Base-by-base conservation (phyloP, 2,329 filamentous ascomycete genomes). In the Lasiodiplodia theobromae region DNA sequence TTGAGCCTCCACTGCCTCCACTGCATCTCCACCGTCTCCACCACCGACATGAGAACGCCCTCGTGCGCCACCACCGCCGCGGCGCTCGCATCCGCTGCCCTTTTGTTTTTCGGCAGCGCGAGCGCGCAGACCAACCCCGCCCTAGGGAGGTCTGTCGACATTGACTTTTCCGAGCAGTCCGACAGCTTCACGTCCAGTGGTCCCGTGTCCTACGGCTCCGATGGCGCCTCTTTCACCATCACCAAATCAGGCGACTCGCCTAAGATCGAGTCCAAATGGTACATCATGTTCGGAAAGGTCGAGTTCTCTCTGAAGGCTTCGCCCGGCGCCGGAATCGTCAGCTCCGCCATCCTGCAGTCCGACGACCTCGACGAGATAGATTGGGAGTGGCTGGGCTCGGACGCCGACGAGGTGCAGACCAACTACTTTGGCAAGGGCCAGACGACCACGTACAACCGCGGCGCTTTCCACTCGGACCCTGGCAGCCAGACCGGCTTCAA, bases 271-370 rank as follows among this genome's bases (percentile, higher is more conserved):
- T 97, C 94, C 70, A 88, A 96, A 75, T 98, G 97, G 88, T 98
- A 97, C 85, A 97, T 99, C 83, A 98, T 99, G 96, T 99, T 97
- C 79, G 96, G 96, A 73, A 92, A 91, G 71, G 92, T 97, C 76
- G 92, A 97, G 72, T 88, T 94, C 73, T 90, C 88, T 38, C 86
- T 97, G 84, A 94, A 95, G 81, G 89, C 93, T 31, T 94, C 96
- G 11, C 91, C 94, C 0, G 96, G 96, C 8, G 89, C 88, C 11
- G 96, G 96, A 69, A 97, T 99, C 74, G 94, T 99, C 72, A 97
- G 93, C 79, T 96, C 93, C 56, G 87, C 96, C 14, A 93, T 99
- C 10, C 84, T 99, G 72, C 91, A 97, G 81, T 97, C 94, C 16
- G 95, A 98, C 79, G 88, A 88, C 75, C 87, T 97, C 54, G 96